Evolutionary conservation across 768 basidiomycete species (phyloP), one percentile per base, ranked within the genome.

Genomic region (Psilocybe sp.): DNA sequence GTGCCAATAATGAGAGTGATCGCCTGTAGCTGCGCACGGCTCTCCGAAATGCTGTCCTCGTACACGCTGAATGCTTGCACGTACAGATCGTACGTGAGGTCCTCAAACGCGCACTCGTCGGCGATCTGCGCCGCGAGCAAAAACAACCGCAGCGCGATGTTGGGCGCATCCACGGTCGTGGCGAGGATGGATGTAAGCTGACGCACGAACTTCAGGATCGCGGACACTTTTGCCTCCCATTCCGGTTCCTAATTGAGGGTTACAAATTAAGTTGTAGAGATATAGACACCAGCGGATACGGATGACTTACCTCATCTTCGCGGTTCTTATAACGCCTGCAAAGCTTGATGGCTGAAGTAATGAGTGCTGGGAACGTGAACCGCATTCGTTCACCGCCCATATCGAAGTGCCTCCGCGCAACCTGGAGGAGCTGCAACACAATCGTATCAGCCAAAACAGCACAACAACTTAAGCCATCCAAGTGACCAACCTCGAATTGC

Each of bases 61-160:
- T 99, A 98, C 11, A 98, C 93, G 20, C 87, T 93, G 67, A 99
- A 98, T 0, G 95, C 92, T 65, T 98, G 94, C 12, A 98, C 97
- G 61, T 95, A 98, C 58, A 98, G 85, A 65, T 99, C 96, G 64
- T 99, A 99, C 13, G 92, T 85, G 51, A 98, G 82, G 64, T 98
- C 95, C 68, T 97, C 95, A 58, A 98, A 92, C 0, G 85, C 91
- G 51, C 92, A 92, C 64, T 96, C 92, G 61, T 97, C 96, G 0
- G 96, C 83, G 23, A 97, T 88, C 66, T 98, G 93, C 0, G 97
- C 94, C 0, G 96, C 88, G 54, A 98, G 87, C 20, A 99, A 85
- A 81, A 96, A 98, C 1, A 98, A 78, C 0, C 95, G 88, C 5
- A 99, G 82, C 5, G 95, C 95, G 51, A 92, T 90, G n/a, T 87